Base-by-base conservation (phyloP, 306 rosid genomes). In the Astragalus glycyphyllos region DNA sequence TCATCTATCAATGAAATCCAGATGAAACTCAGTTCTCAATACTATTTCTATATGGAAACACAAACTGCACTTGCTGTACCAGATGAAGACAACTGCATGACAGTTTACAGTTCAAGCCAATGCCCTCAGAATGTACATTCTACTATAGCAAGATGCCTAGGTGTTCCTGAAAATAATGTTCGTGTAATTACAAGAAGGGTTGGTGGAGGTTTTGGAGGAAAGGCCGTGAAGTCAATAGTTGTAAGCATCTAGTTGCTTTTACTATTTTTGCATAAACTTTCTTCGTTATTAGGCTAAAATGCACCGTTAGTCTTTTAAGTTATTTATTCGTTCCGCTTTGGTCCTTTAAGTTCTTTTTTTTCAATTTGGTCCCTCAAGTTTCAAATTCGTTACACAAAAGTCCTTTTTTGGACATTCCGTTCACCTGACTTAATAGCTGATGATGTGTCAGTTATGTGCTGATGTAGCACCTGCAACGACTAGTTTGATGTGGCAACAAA, bases 151-250 rank as follows among this genome's bases (percentile, higher is more conserved):
- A 87, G 65, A 63, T 90, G 97, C 85, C 83, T 90, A 23, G 90
- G 97, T 37, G 48, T 90, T 79, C 96, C 92, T 32, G 83, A 84
- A 71, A 75, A 91, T 77, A 93, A 84, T 81, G 89, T 93, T 72
- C 93, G 98, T 26, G 87, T 90, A 34, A 84, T 93, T 80, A 90
- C 98, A 5, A 87, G 97, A 78, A 84, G 96, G 84, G 96, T 87
- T 76, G 98, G 98, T 9, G 98, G 98, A 66, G 96, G 92, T 53
- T 90, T 87, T 78, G 98, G 98, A 38, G 98, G 98, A 72, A 93
- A 90, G 72, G 76, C 68, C 60, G 0, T 70, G 7, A 86, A 59
- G 65, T 48, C 98, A 7, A 31, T 82, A 47, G 46, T 86, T 46
- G 97, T 93, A 82, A 85, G 97, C 83, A 77, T 79, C 63, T 44